Evolutionary conservation across 2,329 filamentous ascomycete species (phyloP).

Genomic region (Sclerotinia glacialis): DNA sequence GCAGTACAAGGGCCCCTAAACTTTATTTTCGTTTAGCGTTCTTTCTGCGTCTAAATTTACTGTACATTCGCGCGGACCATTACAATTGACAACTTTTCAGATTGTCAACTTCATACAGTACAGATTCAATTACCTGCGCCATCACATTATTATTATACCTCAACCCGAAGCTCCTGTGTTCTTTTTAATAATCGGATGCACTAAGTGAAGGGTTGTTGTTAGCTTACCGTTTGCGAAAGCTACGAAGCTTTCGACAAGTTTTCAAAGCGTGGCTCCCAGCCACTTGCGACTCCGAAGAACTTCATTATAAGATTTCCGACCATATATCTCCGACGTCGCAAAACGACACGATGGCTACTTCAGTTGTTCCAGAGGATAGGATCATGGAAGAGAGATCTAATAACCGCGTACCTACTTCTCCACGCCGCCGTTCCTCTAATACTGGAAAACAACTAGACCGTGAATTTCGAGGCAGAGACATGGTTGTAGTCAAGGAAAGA

Average conservation of each 20-base stretch:
- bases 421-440: slow-evolving; percentile 33
- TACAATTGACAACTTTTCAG: neutral
- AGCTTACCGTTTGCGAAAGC: neutral
- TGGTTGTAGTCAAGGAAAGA: slow-evolving; percentile 38
- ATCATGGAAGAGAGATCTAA: slow-evolving; percentile 23
- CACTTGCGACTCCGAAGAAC: neutral
- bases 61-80: neutral
- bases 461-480: slow-evolving; percentile 25
- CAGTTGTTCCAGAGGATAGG: slow-evolving; percentile 28
- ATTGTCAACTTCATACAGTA: neutral
- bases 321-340: neutral
- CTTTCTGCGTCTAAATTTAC: slow-evolving; percentile 15
- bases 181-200: neutral
- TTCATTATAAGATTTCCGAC: neutral
- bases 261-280: neutral
- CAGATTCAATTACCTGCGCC: neutral
- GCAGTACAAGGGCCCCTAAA: slow-evolving; percentile 13
- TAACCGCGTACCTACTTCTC: slow-evolving; percentile 26
- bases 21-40: slow-evolving; percentile 25
- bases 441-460: slow-evolving; percentile 24
- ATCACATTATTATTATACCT: neutral
- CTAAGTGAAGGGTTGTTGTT: neutral
- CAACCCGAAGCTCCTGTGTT: neutral
- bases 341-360: neutral
- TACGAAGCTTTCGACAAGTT: neutral